Base-by-base conservation (phyloP, 768 basidiomycete species). In the Boletus subcaerulescens region DNA sequence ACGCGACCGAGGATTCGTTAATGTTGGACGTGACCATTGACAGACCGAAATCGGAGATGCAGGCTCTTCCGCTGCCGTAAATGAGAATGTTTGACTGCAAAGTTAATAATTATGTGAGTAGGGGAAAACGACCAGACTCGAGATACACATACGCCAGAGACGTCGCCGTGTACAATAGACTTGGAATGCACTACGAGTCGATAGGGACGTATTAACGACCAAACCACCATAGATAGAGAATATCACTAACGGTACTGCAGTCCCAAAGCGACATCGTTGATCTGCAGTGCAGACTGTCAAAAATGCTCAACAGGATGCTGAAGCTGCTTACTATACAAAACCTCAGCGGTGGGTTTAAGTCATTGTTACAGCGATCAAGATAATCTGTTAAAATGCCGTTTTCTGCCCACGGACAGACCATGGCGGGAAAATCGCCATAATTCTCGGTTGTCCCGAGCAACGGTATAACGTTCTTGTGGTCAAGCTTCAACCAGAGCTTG, bases 21-120 rank as follows among this genome's bases (percentile, higher is more conserved):
- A 76, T 60, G 35, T 76, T 71, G 1, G 65, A 66, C 33, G 70
- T 57, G 48, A 80, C 65, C 22, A 65, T 72, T 3, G 78, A 80
- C 3, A 81, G 59, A 4, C 80, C 79, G 50, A 81, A 80, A 54
- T 81, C 79, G 31, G 72, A 71, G 8, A 82, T 62, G 26, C 73
- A 73, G 1, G 74, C 78, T 31, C 73, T 73, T 20, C 74, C 73
- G 17, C 74, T 64, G 41, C 66, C 67, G 51, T 76, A 65, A 33
- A 82, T 70, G 6, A 81, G 73, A 44, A 82, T 66, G 46, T 82
- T 82, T 0, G 77, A 71, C 78, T 70, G 38, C 5, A 18, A 31
- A 17, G 2, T 10, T 7, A 36, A 18, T 18, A 14, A 14, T 22
- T 4, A 40, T 12, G 26, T 53, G 6, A 48, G 43, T 14, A 1